Percentiles rank a stretch among this genome's conserved stretches.
These are phyloP conservation scores for Ampelomyces quisqualis DNA, from an alignment of 2,329 filamentous ascomycete genomes.

Conservation along the genomic window DNA sequence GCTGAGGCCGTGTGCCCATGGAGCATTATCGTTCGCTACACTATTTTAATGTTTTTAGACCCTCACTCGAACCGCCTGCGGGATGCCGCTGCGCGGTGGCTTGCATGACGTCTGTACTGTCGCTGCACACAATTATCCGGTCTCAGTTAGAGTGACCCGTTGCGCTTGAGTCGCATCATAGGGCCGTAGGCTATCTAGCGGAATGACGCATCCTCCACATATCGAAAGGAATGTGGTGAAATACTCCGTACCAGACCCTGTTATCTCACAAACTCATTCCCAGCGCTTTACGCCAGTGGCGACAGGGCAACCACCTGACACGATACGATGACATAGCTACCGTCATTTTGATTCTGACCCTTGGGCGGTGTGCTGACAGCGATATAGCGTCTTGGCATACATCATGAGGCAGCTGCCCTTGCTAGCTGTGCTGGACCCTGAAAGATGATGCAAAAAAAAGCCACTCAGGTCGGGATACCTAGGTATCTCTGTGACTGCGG, in stretches of 20 bases:
- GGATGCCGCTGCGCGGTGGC: conserved; percentile 14
- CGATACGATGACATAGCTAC: conserved; percentile 6
- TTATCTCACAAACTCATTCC: background rate
- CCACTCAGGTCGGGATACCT: too few species aligned
- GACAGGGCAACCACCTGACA: conserved; percentile 7
- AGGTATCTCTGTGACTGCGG: too few species aligned
- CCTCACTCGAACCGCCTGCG: conserved; percentile 32
- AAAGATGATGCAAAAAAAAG: too few species aligned
- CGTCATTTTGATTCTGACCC: conserved; percentile 8
- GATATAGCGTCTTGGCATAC: conserved; percentile 17
- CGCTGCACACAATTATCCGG: conserved; percentile 16
- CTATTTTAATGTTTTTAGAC: conserved; percentile 44
- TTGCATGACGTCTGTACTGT: conserved; percentile 43
- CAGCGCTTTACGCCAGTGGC: conserved; percentile 13
- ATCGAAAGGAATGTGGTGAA: conserved; percentile 19
- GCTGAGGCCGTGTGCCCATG: conserved; percentile 21
- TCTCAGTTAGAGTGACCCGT: conserved; percentile 9
- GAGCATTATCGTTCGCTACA: conserved; percentile 40
- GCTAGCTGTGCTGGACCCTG: conserved; percentile 21
- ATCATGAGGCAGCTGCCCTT: conserved; percentile 18
- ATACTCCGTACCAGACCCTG: conserved; percentile 28
- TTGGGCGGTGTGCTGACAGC: conserved; percentile 11
- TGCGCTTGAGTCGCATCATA: conserved; percentile 18
- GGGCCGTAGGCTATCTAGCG: conserved; percentile 17
- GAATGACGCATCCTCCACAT: conserved; percentile 27